phyloP scores from a whole-genome alignment of 306 rosid genomes.

The Dalbergia cochinchinensis region DNA sequence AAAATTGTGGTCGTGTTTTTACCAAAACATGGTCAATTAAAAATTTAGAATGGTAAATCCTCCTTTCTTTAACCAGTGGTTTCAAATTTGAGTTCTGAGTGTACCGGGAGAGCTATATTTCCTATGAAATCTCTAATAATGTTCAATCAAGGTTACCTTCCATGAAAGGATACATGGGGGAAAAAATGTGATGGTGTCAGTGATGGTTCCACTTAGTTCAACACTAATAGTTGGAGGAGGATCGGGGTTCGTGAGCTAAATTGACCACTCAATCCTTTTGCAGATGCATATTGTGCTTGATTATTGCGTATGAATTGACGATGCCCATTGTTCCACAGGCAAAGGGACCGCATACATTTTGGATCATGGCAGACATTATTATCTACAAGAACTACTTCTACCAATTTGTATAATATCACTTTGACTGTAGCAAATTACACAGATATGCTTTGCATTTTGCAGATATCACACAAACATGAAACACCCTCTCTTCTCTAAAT shows the following conservation, averaged over 20 bases:
- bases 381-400: conserved; percentile 7
- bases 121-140: too few species aligned
- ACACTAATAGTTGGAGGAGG: conserved; percentile 24
- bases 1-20: too few species aligned
- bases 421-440: background rate
- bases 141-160: too few species aligned
- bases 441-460: background rate
- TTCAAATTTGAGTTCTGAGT: too few species aligned
- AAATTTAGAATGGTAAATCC: too few species aligned
- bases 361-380: conserved; percentile 13
- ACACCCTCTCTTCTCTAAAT: too few species aligned
- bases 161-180: too few species aligned
- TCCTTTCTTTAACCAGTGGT: too few species aligned
- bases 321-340: conserved; percentile 16
- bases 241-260: conserved; percentile 30
- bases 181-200: conserved; percentile 6
- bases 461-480: background rate
- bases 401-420: background rate
- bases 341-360: conserved; percentile 29
- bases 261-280: conserved; percentile 27
- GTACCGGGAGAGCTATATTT: too few species aligned
- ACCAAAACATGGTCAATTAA: too few species aligned
- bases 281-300: conserved; percentile 16
- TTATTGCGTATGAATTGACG: background rate
- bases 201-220: conserved; percentile 26